Percentiles rank a stretch among this genome's conserved stretches.
These are phyloP conservation scores for Coccomyxa sp. DNA, from an alignment of 139 green algal species.

Conservation along the genomic window DNA sequence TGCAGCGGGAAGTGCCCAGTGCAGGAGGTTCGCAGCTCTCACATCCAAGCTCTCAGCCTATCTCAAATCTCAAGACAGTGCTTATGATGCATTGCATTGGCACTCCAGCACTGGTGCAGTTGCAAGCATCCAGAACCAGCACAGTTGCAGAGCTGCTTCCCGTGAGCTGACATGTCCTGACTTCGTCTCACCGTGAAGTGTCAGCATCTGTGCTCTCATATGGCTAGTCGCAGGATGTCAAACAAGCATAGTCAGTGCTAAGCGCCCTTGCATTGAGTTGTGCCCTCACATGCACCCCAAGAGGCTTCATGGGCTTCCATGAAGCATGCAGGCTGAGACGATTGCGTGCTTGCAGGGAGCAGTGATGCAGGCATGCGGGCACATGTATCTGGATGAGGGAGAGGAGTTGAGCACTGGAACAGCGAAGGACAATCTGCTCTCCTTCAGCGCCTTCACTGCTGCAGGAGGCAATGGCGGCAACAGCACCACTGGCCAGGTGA, in stretches of 20 bases:
- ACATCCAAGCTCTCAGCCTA: background rate
- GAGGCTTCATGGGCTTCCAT: no score
- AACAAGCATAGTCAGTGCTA: background rate
- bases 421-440: background rate
- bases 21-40: background rate
- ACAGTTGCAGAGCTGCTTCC: no score
- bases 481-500: background rate
- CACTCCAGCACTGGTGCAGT: background rate
- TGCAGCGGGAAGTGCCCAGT: background rate
- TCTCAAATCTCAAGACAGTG: background rate
- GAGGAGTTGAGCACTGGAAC: background rate
- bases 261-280: background rate
- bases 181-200: background rate
- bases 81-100: background rate
- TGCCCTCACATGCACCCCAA: background rate
- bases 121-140: no score
- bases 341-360: background rate
- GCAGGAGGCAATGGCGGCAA: no score
- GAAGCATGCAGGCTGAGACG: no score
- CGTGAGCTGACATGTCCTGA: background rate
- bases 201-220: background rate
- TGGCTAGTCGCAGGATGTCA: background rate
- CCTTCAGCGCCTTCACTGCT: background rate
- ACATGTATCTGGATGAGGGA: background rate
- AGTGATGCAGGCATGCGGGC: background rate